These are phyloP conservation scores for Pythium dissimile DNA, from an alignment of 352 stramenopile species.

Conservation along the genomic window DNA sequence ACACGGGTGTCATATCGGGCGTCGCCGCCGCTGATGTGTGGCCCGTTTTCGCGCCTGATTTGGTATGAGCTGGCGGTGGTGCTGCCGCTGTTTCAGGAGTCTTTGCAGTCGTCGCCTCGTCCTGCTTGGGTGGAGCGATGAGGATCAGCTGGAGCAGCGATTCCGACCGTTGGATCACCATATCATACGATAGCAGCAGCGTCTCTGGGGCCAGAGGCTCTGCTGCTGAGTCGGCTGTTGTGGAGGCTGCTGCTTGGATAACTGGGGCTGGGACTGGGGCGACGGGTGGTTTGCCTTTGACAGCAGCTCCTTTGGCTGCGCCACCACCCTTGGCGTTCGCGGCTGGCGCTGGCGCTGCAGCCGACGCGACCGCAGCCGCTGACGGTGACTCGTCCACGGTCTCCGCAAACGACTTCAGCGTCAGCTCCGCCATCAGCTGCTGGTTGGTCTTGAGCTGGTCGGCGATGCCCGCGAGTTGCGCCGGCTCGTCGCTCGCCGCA, in stretches of 20 bases:
- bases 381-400: slow-evolving; percentile 8
- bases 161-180: slow-evolving; percentile 41
- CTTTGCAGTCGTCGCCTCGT: not conserved
- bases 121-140: slow-evolving; percentile 12
- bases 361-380: not conserved
- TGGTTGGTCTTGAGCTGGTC: slow-evolving; percentile 27
- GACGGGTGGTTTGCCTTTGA: slow-evolving; percentile 22
- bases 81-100: slow-evolving; percentile 1
- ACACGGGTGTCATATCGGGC: slow-evolving; percentile 12
- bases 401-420: slow-evolving; percentile 10
- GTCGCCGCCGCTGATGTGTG: slow-evolving; percentile 12
- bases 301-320: slow-evolving; percentile 23
- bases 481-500: slow-evolving; percentile 39
- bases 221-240: slow-evolving; percentile 8
- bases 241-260: not conserved
- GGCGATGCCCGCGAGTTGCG: slow-evolving; percentile 23
- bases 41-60: slow-evolving; percentile 10
- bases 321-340: slow-evolving; percentile 21
- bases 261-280: not conserved
- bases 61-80: not conserved
- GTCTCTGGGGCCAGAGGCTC: slow-evolving; percentile 30
- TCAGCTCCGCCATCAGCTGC: slow-evolving; percentile 13
- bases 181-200: slow-evolving; percentile 40
- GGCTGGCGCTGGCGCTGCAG: slow-evolving; percentile 12
- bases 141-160: slow-evolving; percentile 35